Evolutionary conservation across 2,329 filamentous ascomycete species (phyloP), one percentile per base, ranked within the genome.

Genomic region (Ambrosiella cleistominuta): DNA sequence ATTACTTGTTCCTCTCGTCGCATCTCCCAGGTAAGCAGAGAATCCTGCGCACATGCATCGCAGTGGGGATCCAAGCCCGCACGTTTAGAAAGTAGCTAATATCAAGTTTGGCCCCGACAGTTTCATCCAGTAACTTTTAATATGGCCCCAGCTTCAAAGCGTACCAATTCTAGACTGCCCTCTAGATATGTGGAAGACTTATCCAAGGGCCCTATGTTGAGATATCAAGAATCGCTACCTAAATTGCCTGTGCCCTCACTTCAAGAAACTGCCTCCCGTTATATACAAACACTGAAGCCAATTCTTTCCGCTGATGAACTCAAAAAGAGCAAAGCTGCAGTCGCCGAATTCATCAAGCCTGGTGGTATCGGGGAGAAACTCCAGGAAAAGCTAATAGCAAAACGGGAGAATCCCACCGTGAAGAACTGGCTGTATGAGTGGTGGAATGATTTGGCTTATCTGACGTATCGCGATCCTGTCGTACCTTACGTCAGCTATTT

Each of bases 401-500:
- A 82, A 62, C 80, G 86, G 62, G 85, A 88, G 64, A 81, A 95
- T 64, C 84, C 90, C 54, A 83, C 86, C 62, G 74, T 79, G 68
- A 88, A 86, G 74, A 98, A 97, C 73, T 98, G 93, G 93, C 77
- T 98, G 59, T 83, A 85, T 65, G 91, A 98, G 65, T 98, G 93
- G 93, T 98, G 93, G 93, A 97, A 98, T 70, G 82, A 95, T 57
- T 81, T 83, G 3, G 93, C 93, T 60, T 98, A 98, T 72, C 81
- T 98, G 63, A 79, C 74, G 63, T 97, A 97, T 75, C 86, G 91
- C 64, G 93, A 97, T 70, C 93, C 93, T 9, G 88, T 98, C 52
- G 87, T 97, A 15, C 93, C 93, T 62, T 98, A 97, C 69, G 93
- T 98, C 67, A 95, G 88, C 71, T 98, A 98, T 79, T 98, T 98